A percentile compares a stretch with the other conserved stretches of the same genome.
Evolutionary conservation across 2,329 filamentous ascomycete genomes (phyloP).

Genomic region (Pseudogymnoascus sp.): DNA sequence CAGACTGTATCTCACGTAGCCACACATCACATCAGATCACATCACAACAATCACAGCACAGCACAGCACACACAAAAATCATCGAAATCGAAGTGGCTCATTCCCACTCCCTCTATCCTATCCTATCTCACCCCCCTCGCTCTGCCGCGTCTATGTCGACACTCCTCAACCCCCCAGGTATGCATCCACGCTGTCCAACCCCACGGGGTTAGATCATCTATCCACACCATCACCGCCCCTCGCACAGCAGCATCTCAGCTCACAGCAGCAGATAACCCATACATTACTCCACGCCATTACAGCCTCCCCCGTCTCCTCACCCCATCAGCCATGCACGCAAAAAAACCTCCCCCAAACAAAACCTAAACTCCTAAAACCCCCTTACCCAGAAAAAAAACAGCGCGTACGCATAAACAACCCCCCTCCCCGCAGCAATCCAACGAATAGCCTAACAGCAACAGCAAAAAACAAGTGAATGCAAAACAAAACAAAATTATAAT

Average conservation of each 20-base stretch:
- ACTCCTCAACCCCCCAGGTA: background rate
- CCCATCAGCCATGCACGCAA: background rate
- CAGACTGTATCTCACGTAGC: no score
- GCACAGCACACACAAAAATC: background rate
- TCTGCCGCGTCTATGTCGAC: background rate
- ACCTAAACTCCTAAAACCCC: background rate
- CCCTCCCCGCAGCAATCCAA: background rate
- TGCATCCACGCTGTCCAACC: background rate
- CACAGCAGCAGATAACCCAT: background rate
- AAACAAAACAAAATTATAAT: background rate
- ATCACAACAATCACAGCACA: background rate
- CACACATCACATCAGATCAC: background rate
- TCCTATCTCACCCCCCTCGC: background rate
- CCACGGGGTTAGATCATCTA: background rate
- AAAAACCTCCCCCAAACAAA: background rate
- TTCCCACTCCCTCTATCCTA: background rate
- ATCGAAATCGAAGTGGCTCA: background rate
- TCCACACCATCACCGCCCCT: background rate
- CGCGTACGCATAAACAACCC: background rate
- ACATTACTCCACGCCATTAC: background rate
- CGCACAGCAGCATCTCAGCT: background rate
- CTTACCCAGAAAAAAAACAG: background rate
- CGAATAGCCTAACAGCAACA: background rate
- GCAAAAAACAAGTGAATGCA: background rate
- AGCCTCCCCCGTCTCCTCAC: background rate